Conservation (phyloP, 768 basidiomycete genomes). For the Psilocybe azurescens region DNA sequence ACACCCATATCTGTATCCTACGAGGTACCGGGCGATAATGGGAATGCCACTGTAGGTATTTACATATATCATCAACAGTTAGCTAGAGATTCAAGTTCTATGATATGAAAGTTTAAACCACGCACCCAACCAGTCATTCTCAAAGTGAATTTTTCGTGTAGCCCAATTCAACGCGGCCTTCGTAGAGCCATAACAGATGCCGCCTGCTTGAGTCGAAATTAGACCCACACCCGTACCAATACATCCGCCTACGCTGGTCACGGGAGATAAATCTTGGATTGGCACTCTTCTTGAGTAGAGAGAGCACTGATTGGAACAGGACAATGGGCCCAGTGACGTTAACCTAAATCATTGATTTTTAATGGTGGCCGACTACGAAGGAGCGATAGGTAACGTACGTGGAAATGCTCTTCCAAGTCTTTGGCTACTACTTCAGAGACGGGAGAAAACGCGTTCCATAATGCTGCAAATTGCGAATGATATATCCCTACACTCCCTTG, state of each 20-base stretch:
- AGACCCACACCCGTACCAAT: background rate
- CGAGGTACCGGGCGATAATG: too few relatives aligned
- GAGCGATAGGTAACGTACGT: too few relatives aligned
- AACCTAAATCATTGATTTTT: background rate
- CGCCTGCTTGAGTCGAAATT: background rate
- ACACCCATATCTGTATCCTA: too few relatives aligned
- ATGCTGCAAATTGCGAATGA: background rate
- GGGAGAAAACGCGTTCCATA: background rate
- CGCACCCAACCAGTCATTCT: constrained; percentile 8
- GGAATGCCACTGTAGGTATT: too few relatives aligned
- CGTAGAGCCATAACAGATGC: background rate
- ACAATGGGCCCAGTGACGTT: constrained; percentile 8
- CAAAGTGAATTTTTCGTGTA: constrained; percentile 14
- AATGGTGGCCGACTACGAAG: too few relatives aligned
- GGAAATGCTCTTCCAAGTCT: too few relatives aligned
- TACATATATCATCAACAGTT: too few relatives aligned
- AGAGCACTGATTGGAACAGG: constrained; percentile 7
- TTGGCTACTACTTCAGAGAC: too few relatives aligned
- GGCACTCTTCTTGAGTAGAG: constrained; percentile 1
- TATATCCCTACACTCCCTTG: too few relatives aligned
- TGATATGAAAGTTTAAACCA: too few relatives aligned
- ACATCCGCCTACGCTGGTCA: background rate
- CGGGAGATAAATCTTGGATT: constrained; percentile 2
- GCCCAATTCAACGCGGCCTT: constrained; percentile 9
- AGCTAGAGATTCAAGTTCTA: too few relatives aligned